These are phyloP conservation scores for Petrea volubilis DNA, from an alignment of 257 asterid species.

Conservation along the genomic window DNA sequence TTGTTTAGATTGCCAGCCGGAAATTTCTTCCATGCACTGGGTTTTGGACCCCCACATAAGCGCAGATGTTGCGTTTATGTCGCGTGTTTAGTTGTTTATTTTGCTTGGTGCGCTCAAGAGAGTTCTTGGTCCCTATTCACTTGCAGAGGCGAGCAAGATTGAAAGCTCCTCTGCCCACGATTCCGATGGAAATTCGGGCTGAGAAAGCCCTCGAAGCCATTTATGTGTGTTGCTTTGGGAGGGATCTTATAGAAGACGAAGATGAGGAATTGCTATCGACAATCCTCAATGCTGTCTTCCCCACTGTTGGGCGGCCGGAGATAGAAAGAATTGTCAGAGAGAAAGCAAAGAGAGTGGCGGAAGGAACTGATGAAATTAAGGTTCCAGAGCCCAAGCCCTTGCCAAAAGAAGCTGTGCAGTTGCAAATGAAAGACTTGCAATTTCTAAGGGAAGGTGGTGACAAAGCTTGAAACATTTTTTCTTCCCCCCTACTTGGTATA, in stretches of 20 bases:
- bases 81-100: too few species aligned
- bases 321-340: conserved; percentile 63
- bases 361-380: conserved; percentile 65
- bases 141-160: conserved; percentile 66
- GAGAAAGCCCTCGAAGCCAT: conserved; percentile 96
- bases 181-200: conserved; percentile 83
- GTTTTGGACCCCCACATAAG: too few species aligned
- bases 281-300: conserved; percentile 78
- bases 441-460: conserved; percentile 66
- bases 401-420: conserved; percentile 83
- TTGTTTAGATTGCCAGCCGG: too few species aligned
- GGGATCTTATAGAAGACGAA: conserved; percentile 69
- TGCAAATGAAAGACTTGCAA: conserved; percentile 91
- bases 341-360: conserved; percentile 65
- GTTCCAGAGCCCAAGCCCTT: conserved; percentile 63
- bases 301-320: conserved; percentile 50
- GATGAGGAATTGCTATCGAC: conserved; percentile 56
- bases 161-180: conserved; percentile 47
- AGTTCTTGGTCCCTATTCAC: neutral
- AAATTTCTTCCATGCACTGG: too few species aligned
- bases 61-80: too few species aligned
- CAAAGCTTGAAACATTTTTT: neutral
- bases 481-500: neutral
- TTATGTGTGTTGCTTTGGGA: conserved; percentile 71
- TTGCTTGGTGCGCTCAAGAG: too few species aligned